Conservation (phyloP, 345 rosid genomes). For the Trapa bicornis region DNA sequence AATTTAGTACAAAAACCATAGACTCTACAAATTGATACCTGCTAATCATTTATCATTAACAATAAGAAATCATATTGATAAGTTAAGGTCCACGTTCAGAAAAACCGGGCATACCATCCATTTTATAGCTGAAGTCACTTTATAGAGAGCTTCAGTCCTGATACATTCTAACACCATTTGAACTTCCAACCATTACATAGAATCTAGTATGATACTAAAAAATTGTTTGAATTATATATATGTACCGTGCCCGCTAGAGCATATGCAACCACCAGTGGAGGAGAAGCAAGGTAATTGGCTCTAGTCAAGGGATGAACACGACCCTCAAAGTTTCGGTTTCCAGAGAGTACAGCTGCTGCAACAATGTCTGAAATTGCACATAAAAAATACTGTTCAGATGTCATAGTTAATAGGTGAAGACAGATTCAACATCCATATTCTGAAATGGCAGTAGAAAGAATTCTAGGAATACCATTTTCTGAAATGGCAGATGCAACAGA, state of each 20-base stretch:
- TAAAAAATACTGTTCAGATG: not conserved
- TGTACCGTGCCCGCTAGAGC: slow-evolving; percentile 98
- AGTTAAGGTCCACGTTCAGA: too few species aligned
- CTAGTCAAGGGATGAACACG: slow-evolving; percentile 96
- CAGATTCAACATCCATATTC: too few species aligned
- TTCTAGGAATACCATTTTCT: slow-evolving; percentile 52
- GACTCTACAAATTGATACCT: not conserved
- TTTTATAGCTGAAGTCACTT: too few species aligned
- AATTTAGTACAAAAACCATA: too few species aligned
- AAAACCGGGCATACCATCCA: too few species aligned
- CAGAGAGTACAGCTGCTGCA: slow-evolving; percentile 92
- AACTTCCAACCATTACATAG: too few species aligned
- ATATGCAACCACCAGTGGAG: slow-evolving; percentile 96
- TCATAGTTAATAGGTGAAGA: too few species aligned
- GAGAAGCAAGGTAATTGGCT: slow-evolving; percentile 99
- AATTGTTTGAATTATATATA: slow-evolving; percentile 3
- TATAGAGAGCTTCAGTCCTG: too few species aligned
- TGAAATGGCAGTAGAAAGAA: too few species aligned
- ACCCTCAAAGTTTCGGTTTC: slow-evolving; percentile 95
- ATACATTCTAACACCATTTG: too few species aligned
- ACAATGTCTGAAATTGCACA: slow-evolving; percentile 52
- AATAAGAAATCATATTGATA: too few species aligned
- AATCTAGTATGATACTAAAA: not conserved
- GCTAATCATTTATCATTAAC: not conserved
- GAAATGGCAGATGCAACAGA: slow-evolving; percentile 87